phyloP scores from a whole-genome alignment of 2,329 filamentous ascomycete genomes.

The Cordyceps javanica region DNA sequence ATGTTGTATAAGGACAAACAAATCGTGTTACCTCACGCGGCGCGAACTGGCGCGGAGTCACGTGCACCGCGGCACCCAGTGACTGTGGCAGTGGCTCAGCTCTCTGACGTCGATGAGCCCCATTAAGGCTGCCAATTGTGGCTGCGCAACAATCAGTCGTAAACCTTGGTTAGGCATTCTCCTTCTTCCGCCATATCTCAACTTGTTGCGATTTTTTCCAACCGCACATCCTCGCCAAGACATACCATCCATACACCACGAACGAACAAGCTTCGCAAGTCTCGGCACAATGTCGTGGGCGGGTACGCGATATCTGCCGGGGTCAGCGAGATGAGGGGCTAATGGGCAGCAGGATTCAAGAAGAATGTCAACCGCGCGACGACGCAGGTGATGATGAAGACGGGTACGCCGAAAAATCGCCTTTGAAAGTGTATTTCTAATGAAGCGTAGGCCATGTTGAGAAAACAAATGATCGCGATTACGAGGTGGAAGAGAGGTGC shows the following conservation, averaged over 20 bases:
- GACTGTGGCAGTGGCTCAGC: conserved; percentile 3
- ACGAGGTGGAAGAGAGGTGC: conserved; percentile 92
- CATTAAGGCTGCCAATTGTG: conserved; percentile 7
- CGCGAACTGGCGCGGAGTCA: conserved; percentile 14
- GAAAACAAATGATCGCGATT: conserved; percentile 96
- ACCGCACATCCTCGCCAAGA: not conserved
- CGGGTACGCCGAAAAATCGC: conserved; percentile 46
- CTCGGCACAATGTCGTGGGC: conserved; percentile 60
- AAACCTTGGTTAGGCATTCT: conserved; percentile 8
- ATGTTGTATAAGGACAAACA: not conserved
- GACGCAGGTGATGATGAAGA: conserved; percentile 99
- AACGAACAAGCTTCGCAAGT: not conserved
- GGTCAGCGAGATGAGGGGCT: conserved; percentile 26
- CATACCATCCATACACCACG: not conserved
- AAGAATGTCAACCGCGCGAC: conserved; percentile 98
- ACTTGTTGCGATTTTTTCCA: not conserved
- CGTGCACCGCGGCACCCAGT: not conserved
- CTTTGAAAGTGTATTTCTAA: conserved; percentile 13
- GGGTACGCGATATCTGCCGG: conserved; percentile 38
- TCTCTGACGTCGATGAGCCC: conserved; percentile 13
- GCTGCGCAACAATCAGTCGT: conserved; percentile 10
- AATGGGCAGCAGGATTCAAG: conserved; percentile 43
- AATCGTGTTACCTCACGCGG: not conserved
- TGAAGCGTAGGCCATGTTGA: conserved; percentile 73
- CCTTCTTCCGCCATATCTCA: not conserved